phyloP scores from a whole-genome alignment of 2,329 filamentous ascomycete genomes.

The Elsinoe australis region DNA sequence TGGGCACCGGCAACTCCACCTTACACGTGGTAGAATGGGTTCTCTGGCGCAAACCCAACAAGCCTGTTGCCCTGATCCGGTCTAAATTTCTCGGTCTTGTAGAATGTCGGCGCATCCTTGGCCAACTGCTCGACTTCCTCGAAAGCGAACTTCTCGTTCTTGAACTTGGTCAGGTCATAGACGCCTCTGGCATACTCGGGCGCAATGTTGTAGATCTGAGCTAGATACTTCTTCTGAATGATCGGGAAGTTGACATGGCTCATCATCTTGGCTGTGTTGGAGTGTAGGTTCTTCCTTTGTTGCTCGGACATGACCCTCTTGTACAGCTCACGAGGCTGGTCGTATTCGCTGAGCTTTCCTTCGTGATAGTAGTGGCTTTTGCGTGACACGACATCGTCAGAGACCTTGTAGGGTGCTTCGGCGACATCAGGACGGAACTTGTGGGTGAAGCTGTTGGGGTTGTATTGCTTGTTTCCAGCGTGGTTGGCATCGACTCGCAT shows the following conservation, averaged over 20 bases:
- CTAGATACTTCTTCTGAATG: constrained; percentile 42
- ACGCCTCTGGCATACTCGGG: constrained; percentile 42
- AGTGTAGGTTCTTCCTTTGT: constrained; percentile 39
- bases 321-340: constrained; percentile 46
- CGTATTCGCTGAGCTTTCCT: constrained; percentile 46
- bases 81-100: constrained; percentile 42
- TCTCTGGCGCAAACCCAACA: constrained; percentile 33
- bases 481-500: constrained; percentile 44
- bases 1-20: no score
- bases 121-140: constrained; percentile 40
- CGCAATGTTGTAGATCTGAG: constrained; percentile 45
- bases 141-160: constrained; percentile 40
- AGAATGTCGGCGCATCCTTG: constrained; percentile 40
- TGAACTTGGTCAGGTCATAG: constrained; percentile 36
- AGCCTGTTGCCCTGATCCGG: constrained; percentile 35
- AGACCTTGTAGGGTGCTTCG: constrained; percentile 44
- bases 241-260: constrained; percentile 26
- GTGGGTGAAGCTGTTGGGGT: constrained; percentile 45
- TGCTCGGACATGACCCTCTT: constrained; percentile 41
- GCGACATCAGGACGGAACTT: constrained; percentile 47
- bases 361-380: constrained; percentile 51
- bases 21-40: constrained; percentile 29
- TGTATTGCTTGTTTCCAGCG: constrained; percentile 45
- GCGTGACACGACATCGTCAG: constrained; percentile 44
- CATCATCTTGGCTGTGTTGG: constrained; percentile 40